Base-by-base conservation (phyloP, 2,329 filamentous ascomycete genomes). In the Colletotrichum lupini region DNA sequence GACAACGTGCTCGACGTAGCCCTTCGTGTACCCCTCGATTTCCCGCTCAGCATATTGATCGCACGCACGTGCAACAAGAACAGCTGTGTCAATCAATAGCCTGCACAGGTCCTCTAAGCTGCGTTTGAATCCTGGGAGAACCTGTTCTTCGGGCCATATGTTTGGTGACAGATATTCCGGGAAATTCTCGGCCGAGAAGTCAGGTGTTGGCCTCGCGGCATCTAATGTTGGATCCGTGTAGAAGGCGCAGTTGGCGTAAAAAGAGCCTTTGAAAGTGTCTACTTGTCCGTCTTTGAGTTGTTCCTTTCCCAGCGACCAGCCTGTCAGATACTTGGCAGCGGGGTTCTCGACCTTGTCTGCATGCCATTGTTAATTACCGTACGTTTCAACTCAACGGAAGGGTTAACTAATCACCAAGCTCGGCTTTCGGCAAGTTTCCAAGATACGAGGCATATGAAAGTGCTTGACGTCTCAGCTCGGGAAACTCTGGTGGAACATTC, bases 91-190 rank as follows among this genome's bases (percentile, higher is more conserved):
- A 76, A 98, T 97, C 78, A 98, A 94, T 74, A 98, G 84, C 0
- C 86, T 86, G 81, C 95, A 98, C 37, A 98, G 88, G 46, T 90
- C 86, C 76, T 96, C 92, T 73, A 97, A 90, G 0, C 91, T 91
- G 55, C 85, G 82, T 73, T 90, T 89, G 84, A 98, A 98, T 0
- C 93, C 93, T 0, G 95, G 94, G 1, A 98, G 86, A 1, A 90
- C 85, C 2, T 85, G 82, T 58, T 92, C 87, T 0, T 85, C 82
- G 0, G 96, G 96, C 97, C 97, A 99, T 71, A 97, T 88, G 81
- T 98, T 98, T 0, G 94, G 92, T 4, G 93, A 92, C 1, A 97
- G 93, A 82, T 98, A 98, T 82, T 98, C 95, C 2, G 94, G 92
- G 78, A 98, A 94, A 68, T 92, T 89, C 8, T 87, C 86, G 0